Percentiles rank a stretch among this genome's conserved stretches.
Conservation (phyloP, 129 eudicot genomes). For the sunflower (Helianthus annuus) region HanXRQr2.0-SUNRISE NC_035440.2:496523-497022, state of each 20-base stretch:
- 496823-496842: constrained; percentile 47
- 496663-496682: constrained; percentile 74
- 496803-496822: constrained; percentile 34
- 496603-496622: constrained; percentile 35
- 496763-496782: constrained; percentile 62
- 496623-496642: constrained; percentile 43
- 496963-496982: constrained; percentile 85
- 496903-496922: constrained; percentile 82
- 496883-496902: constrained; percentile 68
- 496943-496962: constrained; percentile 84
- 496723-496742: constrained; percentile 53
- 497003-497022: constrained; percentile 82
- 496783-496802: constrained; percentile 50
- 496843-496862: constrained; percentile 39
- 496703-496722: constrained; percentile 72
- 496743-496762: constrained; percentile 62
- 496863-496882: constrained; percentile 93
- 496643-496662: constrained; percentile 58
- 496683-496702: constrained; percentile 77
- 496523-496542: not conserved
- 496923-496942: constrained; percentile 67
- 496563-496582: not conserved
- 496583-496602: constrained; percentile 44
- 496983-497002: constrained; percentile 86
- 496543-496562: not conserved